Conservation (phyloP, 306 rosid genomes). For the Acacia crassicarpa region DNA sequence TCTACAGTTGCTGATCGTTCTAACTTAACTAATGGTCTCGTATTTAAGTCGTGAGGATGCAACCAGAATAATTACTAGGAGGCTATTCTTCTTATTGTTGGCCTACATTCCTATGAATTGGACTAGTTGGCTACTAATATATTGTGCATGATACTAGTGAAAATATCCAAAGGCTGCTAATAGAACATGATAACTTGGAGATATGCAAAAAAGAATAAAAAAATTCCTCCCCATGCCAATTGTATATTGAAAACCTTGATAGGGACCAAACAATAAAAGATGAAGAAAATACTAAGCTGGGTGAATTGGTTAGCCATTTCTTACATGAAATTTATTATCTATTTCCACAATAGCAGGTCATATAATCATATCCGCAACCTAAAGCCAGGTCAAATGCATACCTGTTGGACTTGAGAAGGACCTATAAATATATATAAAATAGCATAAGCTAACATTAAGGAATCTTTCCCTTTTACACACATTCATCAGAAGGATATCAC, state of each 20-base stretch:
- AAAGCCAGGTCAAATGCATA: slow-evolving; percentile 11
- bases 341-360: neutral
- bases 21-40: no score
- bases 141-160: no score
- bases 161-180: no score
- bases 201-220: neutral
- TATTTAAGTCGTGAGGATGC: no score
- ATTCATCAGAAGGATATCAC: slow-evolving; percentile 2
- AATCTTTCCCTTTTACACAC: slow-evolving; percentile 10
- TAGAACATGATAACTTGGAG: no score
- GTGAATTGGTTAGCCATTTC: neutral
- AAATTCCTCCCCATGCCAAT: neutral
- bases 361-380: slow-evolving; percentile 6
- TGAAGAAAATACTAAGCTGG: neutral
- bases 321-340: neutral
- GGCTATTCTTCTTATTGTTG: no score
- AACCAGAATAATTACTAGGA: no score
- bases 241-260: neutral
- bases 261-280: neutral
- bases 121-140: no score
- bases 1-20: no score
- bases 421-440: slow-evolving; percentile 18
- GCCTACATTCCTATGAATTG: no score
- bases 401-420: slow-evolving; percentile 4
- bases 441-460: slow-evolving; percentile 15